These are phyloP conservation scores for Melocanna baccifera DNA, from an alignment of 176 grass and related monocot genomes.

Conservation along the genomic window DNA sequence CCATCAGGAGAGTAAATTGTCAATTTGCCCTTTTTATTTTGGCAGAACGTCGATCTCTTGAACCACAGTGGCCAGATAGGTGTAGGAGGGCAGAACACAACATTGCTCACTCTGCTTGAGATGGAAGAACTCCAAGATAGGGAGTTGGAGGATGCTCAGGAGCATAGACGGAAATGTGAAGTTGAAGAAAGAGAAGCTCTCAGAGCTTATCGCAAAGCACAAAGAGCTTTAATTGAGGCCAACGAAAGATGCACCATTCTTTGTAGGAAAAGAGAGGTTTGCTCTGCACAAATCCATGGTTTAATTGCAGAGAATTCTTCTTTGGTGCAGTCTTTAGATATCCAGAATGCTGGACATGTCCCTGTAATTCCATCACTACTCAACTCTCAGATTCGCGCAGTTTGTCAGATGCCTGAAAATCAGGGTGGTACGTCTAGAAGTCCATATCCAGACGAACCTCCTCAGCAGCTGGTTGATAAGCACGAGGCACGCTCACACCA, in stretches of 20 bases:
- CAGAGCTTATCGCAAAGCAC: conserved; percentile 77
- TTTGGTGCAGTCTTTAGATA: conserved; percentile 34
- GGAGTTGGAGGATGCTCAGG: conserved; percentile 86
- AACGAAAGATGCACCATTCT: conserved; percentile 84
- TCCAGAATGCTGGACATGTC: conserved; percentile 38
- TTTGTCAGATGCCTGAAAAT: conserved; percentile 46
- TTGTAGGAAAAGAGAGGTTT: conserved; percentile 68
- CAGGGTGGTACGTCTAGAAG: conserved; percentile 44
- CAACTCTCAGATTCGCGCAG: conserved; percentile 31
- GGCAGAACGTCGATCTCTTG: conserved; percentile 30
- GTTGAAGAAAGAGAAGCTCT: conserved; percentile 86
- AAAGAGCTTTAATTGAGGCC: conserved; percentile 79
- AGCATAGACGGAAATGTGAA: conserved; percentile 69
- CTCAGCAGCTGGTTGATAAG: conserved; percentile 46
- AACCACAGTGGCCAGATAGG: conserved; percentile 33
- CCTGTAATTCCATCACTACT: conserved; percentile 44
- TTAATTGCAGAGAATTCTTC: conserved; percentile 58
- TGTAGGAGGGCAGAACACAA: conserved; percentile 32
- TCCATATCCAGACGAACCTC: conserved; percentile 36
- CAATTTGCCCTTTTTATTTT: conserved; percentile 27
- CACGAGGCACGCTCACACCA: conserved; percentile 45
- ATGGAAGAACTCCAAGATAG: conserved; percentile 76
- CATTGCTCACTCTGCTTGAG: conserved; percentile 62
- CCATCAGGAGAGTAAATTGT: conserved; percentile 15
- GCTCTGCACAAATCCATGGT: conserved; percentile 64